Percentiles rank a stretch among this genome's conserved stretches.
Conservation (phyloP, 148 eudicot genomes). For the Spergularia bocconei region DNA sequence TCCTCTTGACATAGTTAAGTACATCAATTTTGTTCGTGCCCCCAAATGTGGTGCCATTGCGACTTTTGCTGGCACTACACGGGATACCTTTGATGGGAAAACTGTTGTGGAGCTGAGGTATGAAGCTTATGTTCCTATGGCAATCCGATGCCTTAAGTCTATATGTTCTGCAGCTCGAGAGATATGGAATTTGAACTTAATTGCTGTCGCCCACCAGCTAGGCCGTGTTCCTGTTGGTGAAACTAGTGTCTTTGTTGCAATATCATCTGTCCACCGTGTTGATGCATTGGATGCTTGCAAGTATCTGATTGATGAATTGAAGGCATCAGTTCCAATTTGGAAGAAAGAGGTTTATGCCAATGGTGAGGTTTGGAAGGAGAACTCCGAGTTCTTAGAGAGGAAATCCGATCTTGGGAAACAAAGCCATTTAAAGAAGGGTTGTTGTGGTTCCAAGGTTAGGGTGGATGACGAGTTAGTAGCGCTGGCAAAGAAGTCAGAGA, state of each 20-base stretch:
- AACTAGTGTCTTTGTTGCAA: conserved; percentile 71
- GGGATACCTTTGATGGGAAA: conserved; percentile 78
- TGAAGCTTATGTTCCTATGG: conserved; percentile 91
- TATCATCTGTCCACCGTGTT: conserved; percentile 71
- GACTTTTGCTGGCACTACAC: conserved; percentile 88
- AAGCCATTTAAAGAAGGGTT: conserved; percentile 30
- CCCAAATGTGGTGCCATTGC: conserved; percentile 80
- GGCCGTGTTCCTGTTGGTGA: conserved; percentile 86
- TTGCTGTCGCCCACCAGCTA: conserved; percentile 71
- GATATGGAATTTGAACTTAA: conserved; percentile 50
- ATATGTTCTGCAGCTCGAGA: conserved; percentile 69
- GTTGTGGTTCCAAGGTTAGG: conserved; percentile 50
- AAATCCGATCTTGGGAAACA: conserved; percentile 39
- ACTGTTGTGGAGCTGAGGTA: conserved; percentile 77
- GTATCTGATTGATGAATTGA: conserved; percentile 79
- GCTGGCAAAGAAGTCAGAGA: neutral
- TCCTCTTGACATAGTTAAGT: conserved; percentile 72
- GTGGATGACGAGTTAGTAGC: conserved; percentile 29
- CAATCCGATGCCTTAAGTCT: conserved; percentile 63
- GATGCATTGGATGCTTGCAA: conserved; percentile 83
- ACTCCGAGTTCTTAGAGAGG: conserved; percentile 65
- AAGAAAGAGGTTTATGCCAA: conserved; percentile 87
- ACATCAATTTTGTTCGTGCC: conserved; percentile 61
- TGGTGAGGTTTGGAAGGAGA: conserved; percentile 97
- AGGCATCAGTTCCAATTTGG: conserved; percentile 92